Percentiles rank a stretch among this genome's conserved stretches.
Conservation (phyloP, 2,329 filamentous ascomycete species). For the Mycosphaerella sp. region DNA sequence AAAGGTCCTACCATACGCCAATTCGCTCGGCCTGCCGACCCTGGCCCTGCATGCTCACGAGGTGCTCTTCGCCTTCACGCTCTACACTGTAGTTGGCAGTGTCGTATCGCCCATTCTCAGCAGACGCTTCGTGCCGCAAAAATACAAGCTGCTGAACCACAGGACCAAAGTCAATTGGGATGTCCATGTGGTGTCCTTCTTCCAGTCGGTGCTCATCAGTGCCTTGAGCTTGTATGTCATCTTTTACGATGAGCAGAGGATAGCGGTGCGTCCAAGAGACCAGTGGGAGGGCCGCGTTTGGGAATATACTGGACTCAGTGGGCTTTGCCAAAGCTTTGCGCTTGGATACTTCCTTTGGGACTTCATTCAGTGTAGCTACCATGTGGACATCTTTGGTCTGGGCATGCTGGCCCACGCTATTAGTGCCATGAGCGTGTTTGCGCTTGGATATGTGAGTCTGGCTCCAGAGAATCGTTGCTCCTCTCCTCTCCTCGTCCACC, state of each 20-base stretch:
- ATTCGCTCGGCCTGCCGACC: conserved; percentile 55
- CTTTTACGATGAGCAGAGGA: conserved; percentile 59
- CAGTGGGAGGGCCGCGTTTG: conserved; percentile 59
- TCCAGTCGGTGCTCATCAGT: conserved; percentile 69
- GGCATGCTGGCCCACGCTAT: conserved; percentile 72
- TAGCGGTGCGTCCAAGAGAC: conserved; percentile 44
- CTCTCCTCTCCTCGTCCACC: neutral
- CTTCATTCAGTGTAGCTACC: conserved; percentile 59
- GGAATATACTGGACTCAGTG: conserved; percentile 67
- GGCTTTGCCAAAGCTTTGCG: conserved; percentile 69
- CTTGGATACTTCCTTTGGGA: conserved; percentile 84
- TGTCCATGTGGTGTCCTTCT: conserved; percentile 75
- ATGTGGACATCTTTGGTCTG: conserved; percentile 66
- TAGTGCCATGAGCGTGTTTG: conserved; percentile 66
- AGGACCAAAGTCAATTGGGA: conserved; percentile 74
- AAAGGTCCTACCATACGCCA: conserved; percentile 58
- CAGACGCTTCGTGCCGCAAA: conserved; percentile 52
- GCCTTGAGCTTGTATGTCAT: conserved; percentile 68
- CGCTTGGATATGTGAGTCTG: conserved; percentile 67
- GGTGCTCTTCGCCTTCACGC: conserved; percentile 56
- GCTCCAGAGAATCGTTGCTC: conserved; percentile 1
- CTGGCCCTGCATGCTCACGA: conserved; percentile 75
- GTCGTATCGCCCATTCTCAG: conserved; percentile 64
- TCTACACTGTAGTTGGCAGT: conserved; percentile 64
- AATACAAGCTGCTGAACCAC: conserved; percentile 56